phyloP scores from a whole-genome alignment of 2,329 filamentous ascomycete genomes.

The Aspergillus ochraceoroseus region DNA sequence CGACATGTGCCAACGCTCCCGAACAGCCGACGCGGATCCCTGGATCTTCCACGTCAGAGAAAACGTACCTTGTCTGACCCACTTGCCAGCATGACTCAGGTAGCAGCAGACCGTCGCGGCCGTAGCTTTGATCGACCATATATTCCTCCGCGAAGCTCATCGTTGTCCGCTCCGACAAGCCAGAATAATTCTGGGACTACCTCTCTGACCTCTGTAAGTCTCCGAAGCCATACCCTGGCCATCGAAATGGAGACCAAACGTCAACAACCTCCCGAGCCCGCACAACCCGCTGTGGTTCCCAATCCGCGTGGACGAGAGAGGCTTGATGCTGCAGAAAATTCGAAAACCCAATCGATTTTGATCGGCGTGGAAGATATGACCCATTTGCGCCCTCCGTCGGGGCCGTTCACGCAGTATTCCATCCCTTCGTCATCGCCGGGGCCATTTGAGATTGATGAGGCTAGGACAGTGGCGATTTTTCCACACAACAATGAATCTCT shows the following conservation, averaged over 20 bases:
- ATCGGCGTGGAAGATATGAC: constrained; percentile 38
- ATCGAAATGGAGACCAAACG: constrained; percentile 28
- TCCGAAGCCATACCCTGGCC: constrained; percentile 33
- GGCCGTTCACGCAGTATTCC: constrained; percentile 47
- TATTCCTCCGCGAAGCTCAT: constrained; percentile 42
- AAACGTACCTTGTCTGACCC: constrained; percentile 43
- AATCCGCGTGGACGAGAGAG: constrained; percentile 18
- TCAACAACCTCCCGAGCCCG: constrained; percentile 17
- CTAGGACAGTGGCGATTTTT: constrained; percentile 56
- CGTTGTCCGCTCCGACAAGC: constrained; percentile 46
- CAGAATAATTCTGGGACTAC: constrained; percentile 43
- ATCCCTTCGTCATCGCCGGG: constrained; percentile 49
- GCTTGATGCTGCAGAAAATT: constrained; percentile 25
- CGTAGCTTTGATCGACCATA: constrained; percentile 28
- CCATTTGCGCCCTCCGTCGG: constrained; percentile 45
- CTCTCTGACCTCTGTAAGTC: constrained; percentile 44
- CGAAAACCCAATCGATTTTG: constrained; percentile 37
- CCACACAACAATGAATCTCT: constrained; percentile 61
- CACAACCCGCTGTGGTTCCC: constrained; percentile 15
- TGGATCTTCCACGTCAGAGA: constrained; percentile 32
- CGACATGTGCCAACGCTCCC: constrained; percentile 37
- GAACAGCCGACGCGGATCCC: constrained; percentile 30
- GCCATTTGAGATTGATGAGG: constrained; percentile 56
- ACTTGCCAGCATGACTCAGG: constrained; percentile 23
- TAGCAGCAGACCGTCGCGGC: constrained; percentile 28